Conservation (phyloP, 495 filamentous ascomycete species). For the Melanomma pulvis-pyrius region DNA sequence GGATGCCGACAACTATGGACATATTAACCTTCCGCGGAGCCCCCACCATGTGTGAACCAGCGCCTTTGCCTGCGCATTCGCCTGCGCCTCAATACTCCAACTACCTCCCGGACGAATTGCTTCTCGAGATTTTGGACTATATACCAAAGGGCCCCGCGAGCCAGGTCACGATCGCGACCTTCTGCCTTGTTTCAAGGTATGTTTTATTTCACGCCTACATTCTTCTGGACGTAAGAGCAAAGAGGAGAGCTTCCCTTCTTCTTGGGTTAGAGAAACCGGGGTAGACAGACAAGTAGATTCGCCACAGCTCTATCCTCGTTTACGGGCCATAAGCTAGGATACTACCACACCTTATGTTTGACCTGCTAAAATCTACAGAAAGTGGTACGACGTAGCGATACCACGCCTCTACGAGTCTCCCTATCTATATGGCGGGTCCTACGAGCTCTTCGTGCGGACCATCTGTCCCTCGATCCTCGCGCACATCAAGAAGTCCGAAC, state of each 20-base stretch:
- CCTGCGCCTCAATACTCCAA: not conserved
- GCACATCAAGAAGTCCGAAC: slow-evolving; percentile 56
- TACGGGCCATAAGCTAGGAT: not conserved
- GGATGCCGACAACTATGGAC: not conserved
- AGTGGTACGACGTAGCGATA: slow-evolving; percentile 66
- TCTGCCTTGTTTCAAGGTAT: slow-evolving; percentile 57
- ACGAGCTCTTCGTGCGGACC: slow-evolving; percentile 61
- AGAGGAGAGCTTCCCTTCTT: not conserved
- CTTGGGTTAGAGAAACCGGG: not conserved
- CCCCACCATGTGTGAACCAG: not conserved
- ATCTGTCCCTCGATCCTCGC: slow-evolving; percentile 64
- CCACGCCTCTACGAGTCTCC: slow-evolving; percentile 61
- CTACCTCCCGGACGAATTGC: slow-evolving; percentile 55
- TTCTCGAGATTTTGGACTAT: slow-evolving; percentile 50
- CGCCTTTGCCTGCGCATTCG: not conserved
- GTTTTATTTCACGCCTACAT: not conserved
- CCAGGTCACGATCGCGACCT: slow-evolving; percentile 56
- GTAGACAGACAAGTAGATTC: not conserved
- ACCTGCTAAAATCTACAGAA: slow-evolving; percentile 31
- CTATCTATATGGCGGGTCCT: slow-evolving; percentile 56
- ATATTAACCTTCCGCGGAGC: not conserved
- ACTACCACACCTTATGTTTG: not conserved
- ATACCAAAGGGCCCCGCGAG: slow-evolving; percentile 30
- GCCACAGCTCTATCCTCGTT: not conserved
- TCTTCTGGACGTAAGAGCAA: not conserved